A percentile compares a stretch with the other conserved stretches of the same genome.
These are phyloP conservation scores for Fusarium oligoseptatum DNA, from an alignment of 2,329 filamentous ascomycete species.

Conservation along the genomic window DNA sequence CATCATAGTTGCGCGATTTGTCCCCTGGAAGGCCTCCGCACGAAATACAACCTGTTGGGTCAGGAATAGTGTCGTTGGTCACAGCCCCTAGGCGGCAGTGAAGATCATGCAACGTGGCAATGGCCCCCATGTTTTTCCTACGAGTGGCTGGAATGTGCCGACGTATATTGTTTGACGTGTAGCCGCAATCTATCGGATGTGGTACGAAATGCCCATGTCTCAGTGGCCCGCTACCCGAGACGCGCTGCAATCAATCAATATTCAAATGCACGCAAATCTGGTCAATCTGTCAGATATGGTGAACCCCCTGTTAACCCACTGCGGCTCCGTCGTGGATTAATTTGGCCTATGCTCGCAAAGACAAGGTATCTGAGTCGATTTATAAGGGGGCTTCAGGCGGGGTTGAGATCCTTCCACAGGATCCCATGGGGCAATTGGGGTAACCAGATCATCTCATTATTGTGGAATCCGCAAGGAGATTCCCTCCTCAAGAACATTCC, in stretches of 20 bases:
- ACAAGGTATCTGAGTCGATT: background rate
- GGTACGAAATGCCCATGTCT: background rate
- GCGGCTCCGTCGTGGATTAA: constrained; percentile 3
- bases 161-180: background rate
- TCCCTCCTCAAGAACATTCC: background rate
- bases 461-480: background rate
- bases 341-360: background rate
- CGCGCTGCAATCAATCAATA: background rate
- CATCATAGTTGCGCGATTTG: background rate
- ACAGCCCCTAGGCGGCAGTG: background rate
- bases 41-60: background rate
- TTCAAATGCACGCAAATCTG: background rate
- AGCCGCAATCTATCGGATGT: background rate
- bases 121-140: background rate
- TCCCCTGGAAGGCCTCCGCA: background rate
- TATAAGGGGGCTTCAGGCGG: background rate
- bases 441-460: background rate
- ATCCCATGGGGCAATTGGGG: background rate
- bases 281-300: background rate
- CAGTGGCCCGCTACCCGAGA: background rate
- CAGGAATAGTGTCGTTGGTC: background rate
- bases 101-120: background rate
- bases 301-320: background rate
- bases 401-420: background rate
- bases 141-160: background rate